Conservation (phyloP, 2,329 filamentous ascomycete species). For the Nigrospora osmanthi region DNA sequence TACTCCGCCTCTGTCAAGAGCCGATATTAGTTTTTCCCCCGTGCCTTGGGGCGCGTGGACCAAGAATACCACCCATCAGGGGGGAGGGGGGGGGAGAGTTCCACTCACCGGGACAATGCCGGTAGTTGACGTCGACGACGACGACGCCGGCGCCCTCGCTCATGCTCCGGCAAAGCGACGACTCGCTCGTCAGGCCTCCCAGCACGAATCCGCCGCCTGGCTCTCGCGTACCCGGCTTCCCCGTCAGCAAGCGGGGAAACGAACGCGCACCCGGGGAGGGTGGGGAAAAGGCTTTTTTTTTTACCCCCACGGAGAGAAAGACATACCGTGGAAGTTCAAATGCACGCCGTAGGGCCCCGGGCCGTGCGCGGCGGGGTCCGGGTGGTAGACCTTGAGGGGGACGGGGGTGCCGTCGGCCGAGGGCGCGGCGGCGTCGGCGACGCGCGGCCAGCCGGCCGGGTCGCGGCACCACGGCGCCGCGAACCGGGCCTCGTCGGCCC, state of each 20-base stretch:
- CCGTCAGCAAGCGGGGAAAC: neutral
- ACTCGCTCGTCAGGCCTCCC: constrained; percentile 23
- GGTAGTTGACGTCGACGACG: constrained; percentile 31
- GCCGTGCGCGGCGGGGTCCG: constrained; percentile 18
- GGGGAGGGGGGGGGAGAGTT: neutral
- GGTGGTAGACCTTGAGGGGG: constrained; percentile 23
- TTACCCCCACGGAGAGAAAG: neutral
- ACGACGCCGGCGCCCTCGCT: constrained; percentile 25
- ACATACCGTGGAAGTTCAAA: constrained; percentile 25
- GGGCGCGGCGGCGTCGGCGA: constrained; percentile 14
- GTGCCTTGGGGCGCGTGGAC: too few relatives aligned
- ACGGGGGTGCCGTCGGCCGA: constrained; percentile 20
- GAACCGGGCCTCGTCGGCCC: constrained; percentile 18
- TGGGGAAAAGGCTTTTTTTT: neutral
- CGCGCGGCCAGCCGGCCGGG: constrained; percentile 17
- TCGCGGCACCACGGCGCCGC: constrained; percentile 16
- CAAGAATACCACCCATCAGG: too few relatives aligned
- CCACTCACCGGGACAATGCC: constrained; percentile 26
- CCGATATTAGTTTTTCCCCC: too few relatives aligned
- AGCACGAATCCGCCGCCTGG: constrained; percentile 29
- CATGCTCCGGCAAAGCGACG: constrained; percentile 25
- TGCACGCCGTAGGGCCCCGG: constrained; percentile 24
- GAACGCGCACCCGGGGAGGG: neutral
- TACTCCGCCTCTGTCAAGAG: constrained; percentile 18
- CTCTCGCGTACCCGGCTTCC: neutral